phyloP scores from a whole-genome alignment of 257 asterid genomes.

The Solanum rostratum region DNA sequence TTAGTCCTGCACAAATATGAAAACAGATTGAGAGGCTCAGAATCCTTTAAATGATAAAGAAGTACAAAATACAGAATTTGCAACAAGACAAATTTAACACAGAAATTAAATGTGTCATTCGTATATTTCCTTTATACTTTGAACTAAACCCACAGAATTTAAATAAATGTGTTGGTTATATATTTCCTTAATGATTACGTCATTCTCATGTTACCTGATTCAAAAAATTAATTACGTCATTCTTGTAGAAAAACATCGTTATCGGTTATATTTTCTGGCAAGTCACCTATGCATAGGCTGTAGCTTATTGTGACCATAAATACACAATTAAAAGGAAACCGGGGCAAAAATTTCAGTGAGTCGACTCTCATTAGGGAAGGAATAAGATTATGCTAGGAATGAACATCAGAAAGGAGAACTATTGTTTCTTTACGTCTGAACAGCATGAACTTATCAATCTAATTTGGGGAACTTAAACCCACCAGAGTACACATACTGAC shows the following conservation, averaged over 20 bases:
- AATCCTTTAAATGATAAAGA: not conserved
- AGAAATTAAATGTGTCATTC: not conserved
- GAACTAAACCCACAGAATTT: not conserved
- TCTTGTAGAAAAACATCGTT: not conserved
- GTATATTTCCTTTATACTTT: not conserved
- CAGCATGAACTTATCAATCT: not conserved
- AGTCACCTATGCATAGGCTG: not conserved
- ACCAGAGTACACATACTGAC: not conserved
- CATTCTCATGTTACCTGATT: not conserved
- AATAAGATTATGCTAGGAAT: not conserved
- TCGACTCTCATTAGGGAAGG: not conserved
- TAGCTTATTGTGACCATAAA: not conserved
- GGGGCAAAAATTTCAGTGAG: not conserved
- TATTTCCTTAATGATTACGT: not conserved
- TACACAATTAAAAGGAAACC: not conserved
- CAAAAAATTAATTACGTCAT: not conserved
- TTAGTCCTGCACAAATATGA: constrained; percentile 55
- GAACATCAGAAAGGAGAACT: not conserved
- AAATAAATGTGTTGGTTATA: not conserved
- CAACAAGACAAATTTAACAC: not conserved
- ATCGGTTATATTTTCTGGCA: not conserved
- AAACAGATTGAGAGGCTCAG: not conserved
- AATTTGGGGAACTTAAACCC: not conserved
- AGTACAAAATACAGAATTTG: not conserved
- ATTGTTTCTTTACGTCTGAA: not conserved